phyloP scores from a whole-genome alignment of 441 rosid species.

The Kokia cookei region DNA sequence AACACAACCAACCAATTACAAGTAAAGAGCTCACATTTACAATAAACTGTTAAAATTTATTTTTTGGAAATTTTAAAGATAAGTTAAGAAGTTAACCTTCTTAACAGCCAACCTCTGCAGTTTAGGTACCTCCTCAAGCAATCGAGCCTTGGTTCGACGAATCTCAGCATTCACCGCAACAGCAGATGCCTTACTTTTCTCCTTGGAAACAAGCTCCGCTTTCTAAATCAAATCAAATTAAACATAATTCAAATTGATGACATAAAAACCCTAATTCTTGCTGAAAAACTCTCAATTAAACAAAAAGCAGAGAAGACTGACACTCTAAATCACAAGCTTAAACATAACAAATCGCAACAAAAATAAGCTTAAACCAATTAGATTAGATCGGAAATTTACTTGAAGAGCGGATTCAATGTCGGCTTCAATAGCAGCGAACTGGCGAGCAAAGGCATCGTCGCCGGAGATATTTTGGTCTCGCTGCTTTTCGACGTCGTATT shows the following conservation, averaged over 20 bases:
- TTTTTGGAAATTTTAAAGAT: not conserved
- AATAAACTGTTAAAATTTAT: not conserved
- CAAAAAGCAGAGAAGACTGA: not conserved
- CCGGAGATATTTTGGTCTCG: slow-evolving; percentile 73
- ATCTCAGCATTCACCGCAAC: slow-evolving; percentile 92
- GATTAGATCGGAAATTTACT: slow-evolving; percentile 30
- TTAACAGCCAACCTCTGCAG: slow-evolving; percentile 88
- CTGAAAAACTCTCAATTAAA: not conserved
- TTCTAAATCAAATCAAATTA: slow-evolving; percentile 37
- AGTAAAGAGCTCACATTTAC: not conserved
- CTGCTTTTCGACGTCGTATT: slow-evolving; percentile 86
- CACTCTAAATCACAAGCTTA: not conserved
- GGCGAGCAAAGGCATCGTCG: slow-evolving; percentile 89
- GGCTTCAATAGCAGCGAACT: slow-evolving; percentile 57
- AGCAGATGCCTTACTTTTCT: slow-evolving; percentile 72
- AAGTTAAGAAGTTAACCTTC: slow-evolving; percentile 40
- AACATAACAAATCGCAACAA: not conserved
- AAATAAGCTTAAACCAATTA: not conserved
- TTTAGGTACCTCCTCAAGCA: slow-evolving; percentile 84
- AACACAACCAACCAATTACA: not conserved
- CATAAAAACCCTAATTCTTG: slow-evolving; percentile 7
- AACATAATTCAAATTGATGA: not conserved
- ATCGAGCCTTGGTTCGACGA: slow-evolving; percentile 80
- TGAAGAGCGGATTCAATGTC: slow-evolving; percentile 77
- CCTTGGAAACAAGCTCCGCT: slow-evolving; percentile 74